Base-by-base conservation (phyloP, 345 rosid species). In the Lepidium sativum region DNA sequence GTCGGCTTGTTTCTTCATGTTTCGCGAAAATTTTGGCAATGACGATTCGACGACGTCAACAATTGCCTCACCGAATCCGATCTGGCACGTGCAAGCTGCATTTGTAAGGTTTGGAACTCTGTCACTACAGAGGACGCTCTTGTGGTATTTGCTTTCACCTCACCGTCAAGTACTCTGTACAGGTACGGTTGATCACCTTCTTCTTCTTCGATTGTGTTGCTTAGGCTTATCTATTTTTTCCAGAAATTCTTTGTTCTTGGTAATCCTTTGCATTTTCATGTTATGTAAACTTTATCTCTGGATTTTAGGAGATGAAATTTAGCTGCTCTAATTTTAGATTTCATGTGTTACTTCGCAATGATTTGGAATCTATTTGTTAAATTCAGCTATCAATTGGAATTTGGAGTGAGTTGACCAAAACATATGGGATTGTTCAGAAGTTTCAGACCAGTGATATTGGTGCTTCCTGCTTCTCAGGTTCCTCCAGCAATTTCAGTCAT, bases 161-260 rank as follows among this genome's bases (percentile, higher is more conserved):
- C 39, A 91, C 96, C 16, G 95, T 86, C 4, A 92, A 87, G 75
- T 92, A 89, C 68, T 86, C 98, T 1, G 92, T 82, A 66, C 98
- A 92, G 88, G 98, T 92, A 60, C 34, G 15, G 6, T 25, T 8
- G 7, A 7, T 35, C 25, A 6, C 2, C 9, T 25, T 17, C 35
- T 48, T 13, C 20, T 7, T 37, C 18, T 34, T 15, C 17, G 31
- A 41, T 56, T 45, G 27, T 6, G 7, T 16, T 9, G n/a, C n/a
- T n/a, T n/a, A n/a, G n/a, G n/a, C n/a, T n/a, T n/a, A n/a, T n/a
- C n/a, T 1, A 8, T 51, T 25, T 54, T 41, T 15, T 7, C n/a
- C 55, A 52, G 25, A 2, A 21, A 8, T 50, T 40, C 18, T 18
- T 41, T 43, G 44, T 33, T 52, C 41, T 39, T 39, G 29, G 8